Evolutionary conservation across 1,284 basidiomycete species (phyloP), one percentile per base, ranked within the genome.

Genomic region (Phlebopus sp.): DNA sequence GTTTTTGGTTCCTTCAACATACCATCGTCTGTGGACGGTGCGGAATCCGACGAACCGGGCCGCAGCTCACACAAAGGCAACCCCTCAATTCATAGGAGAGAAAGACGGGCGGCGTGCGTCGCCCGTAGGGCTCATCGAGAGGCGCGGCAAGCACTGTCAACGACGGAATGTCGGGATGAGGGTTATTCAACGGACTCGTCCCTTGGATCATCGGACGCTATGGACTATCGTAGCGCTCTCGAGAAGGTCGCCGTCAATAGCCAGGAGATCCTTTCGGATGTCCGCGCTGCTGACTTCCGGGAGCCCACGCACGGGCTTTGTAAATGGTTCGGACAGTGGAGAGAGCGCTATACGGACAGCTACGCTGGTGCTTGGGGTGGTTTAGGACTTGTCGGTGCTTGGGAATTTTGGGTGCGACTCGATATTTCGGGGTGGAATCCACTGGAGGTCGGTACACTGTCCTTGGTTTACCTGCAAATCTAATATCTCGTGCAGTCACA

Each of bases 351-450:
- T 58, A 72, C 74, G 10, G 93, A 97, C 51, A 92, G 83, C 53
- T 97, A 97, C 69, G 72, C 78, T 2, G 84, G 86, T 40, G 94
- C 94, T 4, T 97, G 90, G 81, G 94, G 92, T 41, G 91, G 92
- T 3, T 72, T 97, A 38, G 91, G 88, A 1, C 78, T 96, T 47
- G 86, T 96, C 0, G 86, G 88, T 49, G 91, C 90, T 32, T 97
- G 95, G 94, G 94, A 97, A 69, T 97, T 96, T 66, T 97, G 93
- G 92, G 84, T 84, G 17, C 75, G 93, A 44, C 72, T 93, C 42
- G 95, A 97, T 69, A 78, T 89, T 62, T 71, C 90, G 4, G 85
- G 85, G 2, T 97, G 95, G 93, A 84, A 93, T 63, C 90, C 90
- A 35, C 75, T 95, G 25, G 79, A 87, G 69, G 91, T 90, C 60